Percentiles rank a stretch among this genome's conserved stretches.
Evolutionary conservation across 2,329 filamentous ascomycete genomes (phyloP).

Genomic region (Penicillium sp.): DNA sequence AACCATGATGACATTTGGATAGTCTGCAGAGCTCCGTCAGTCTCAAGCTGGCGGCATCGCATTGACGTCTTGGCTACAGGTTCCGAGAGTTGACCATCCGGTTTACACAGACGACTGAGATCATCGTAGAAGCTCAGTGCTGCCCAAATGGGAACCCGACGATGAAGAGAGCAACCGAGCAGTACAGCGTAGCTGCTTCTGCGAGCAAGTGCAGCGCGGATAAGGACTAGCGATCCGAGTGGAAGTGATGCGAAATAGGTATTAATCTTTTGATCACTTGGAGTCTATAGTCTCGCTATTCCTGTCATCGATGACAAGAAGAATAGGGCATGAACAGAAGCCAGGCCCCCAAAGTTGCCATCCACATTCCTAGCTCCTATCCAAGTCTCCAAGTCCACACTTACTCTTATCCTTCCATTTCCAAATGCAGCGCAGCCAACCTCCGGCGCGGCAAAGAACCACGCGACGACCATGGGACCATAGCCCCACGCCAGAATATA

Average conservation of each 20-base stretch:
- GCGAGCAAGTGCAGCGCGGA: neutral
- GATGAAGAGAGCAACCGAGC: neutral
- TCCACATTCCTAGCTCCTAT: too few relatives aligned
- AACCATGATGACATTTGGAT: neutral
- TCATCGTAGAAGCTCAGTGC: neutral
- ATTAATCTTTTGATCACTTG: neutral
- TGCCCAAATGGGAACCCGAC: neutral
- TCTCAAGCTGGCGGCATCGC: neutral
- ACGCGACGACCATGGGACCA: neutral
- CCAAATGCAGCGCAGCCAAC: neutral
- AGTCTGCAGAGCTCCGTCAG: neutral
- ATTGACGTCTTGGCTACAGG: neutral
- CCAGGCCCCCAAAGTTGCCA: neutral
- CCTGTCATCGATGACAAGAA: neutral
- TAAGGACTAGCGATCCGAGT: neutral
- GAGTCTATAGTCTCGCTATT: neutral
- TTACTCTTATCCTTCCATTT: neutral
- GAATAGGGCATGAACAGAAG: neutral
- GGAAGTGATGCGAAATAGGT: neutral
- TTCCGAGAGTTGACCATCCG: neutral
- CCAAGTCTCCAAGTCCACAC: neutral
- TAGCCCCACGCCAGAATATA: neutral
- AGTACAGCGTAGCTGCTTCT: neutral
- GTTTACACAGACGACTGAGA: neutral
- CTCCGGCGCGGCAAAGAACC: neutral